phyloP scores from a whole-genome alignment of 345 rosid genomes.

The Eutrema heterophyllum region DNA sequence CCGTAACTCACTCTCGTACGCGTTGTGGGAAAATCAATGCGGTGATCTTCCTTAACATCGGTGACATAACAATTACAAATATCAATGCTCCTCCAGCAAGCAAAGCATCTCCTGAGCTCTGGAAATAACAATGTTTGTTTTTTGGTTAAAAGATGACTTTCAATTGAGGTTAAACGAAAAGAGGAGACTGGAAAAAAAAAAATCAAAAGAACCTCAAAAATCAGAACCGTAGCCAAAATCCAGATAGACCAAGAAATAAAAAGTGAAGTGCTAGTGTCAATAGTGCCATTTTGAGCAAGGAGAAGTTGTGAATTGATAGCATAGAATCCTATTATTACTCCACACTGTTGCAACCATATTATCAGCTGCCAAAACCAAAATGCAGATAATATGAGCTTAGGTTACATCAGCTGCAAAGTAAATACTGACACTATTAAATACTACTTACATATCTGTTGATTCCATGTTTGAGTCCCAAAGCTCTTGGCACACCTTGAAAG shows the following conservation, averaged over 20 bases:
- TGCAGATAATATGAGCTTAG: background rate
- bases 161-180: background rate
- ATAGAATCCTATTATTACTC: constrained; percentile 70
- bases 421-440: background rate
- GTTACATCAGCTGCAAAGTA: background rate
- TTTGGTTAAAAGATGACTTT: background rate
- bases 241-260: constrained; percentile 73
- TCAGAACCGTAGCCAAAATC: constrained; percentile 45
- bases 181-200: background rate
- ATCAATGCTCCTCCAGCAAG: constrained; percentile 51
- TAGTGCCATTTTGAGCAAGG: constrained; percentile 58
- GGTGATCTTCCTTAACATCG: constrained; percentile 36
- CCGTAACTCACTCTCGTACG: background rate
- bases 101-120: constrained; percentile 68
- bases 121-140: constrained; percentile 16
- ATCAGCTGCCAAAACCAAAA: constrained; percentile 31
- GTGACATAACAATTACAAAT: constrained; percentile 38
- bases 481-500: constrained; percentile 41
- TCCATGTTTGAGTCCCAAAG: constrained; percentile 60
- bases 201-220: constrained; percentile 46
- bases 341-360: background rate
- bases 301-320: constrained; percentile 50
- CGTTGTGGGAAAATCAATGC: constrained; percentile 6
- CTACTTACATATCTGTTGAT: constrained; percentile 60
- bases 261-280: constrained; percentile 53